Evolutionary conservation across 495 filamentous ascomycete species (phyloP), one percentile per base, ranked within the genome.

Genomic region (Viridothelium virens): DNA sequence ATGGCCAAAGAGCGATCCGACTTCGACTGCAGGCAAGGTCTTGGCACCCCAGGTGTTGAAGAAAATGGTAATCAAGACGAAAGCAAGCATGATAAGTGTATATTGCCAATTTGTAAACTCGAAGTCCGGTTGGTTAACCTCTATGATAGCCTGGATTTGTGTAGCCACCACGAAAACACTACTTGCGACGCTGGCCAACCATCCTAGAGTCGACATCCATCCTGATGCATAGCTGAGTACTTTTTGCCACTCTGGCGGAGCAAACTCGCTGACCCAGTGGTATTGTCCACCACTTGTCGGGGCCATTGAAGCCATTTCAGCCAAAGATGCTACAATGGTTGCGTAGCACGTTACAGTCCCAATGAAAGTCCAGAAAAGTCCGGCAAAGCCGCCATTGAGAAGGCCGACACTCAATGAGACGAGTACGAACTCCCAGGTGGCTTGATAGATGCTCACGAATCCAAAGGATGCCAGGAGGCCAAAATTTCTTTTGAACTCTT

Each of bases 241-340:
- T 18, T 78, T 78, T 70, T 82, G 79, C 46, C 65, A 78, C 63
- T 72, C 62, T 39, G 76, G 74, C 5, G 79, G 78, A 36, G 78
- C 77, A 67, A 73, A 80, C 70, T 76, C 81, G 67, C 73, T 77
- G 4, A 80, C 78, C 81, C 81, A 83, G 69, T 80, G 80, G 63
- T 83, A 83, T 66, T 82, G 80, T 16, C 81, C 80, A 11, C 75
- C 79, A 0, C 74, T 72, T 0, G 79, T 81, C 31, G 80, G 79
- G 3, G 78, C 73, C 82, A 86, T 85, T 1, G 79, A 83, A 18
- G 80, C 83, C 81, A 85, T 84, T 66, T 84, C 83, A 1, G 81
- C 79, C 53, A 87, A 75, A 56, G 77, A 81, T 9, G 79, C 76
- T 64, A 82, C 81, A 18, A 86, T 79, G 14, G 81, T 76, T 11